A percentile compares a stretch with the other conserved stretches of the same genome.
phyloP scores from a whole-genome alignment of 768 basidiomycete genomes.

The Tricholoma flavovirens region DNA sequence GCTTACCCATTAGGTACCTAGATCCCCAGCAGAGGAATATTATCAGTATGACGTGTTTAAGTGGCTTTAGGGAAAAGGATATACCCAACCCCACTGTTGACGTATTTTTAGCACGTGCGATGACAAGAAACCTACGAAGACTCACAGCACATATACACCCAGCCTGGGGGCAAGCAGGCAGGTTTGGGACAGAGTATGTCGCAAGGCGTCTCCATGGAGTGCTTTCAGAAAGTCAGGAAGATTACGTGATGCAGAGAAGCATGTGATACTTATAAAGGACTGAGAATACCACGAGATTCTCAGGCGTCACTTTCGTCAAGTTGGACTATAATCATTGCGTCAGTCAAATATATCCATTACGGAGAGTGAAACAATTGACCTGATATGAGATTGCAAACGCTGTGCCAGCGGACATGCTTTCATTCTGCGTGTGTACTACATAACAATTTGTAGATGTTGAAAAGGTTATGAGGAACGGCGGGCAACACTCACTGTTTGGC shows the following conservation, averaged over 20 bases:
- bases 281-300: constrained; percentile 47
- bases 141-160: constrained; percentile 51
- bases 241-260: too few species aligned
- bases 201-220: constrained; percentile 47
- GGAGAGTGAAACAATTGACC: constrained; percentile 18
- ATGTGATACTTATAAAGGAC: constrained; percentile 40
- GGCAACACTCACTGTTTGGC: constrained; percentile 40
- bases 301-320: constrained; percentile 38
- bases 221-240: constrained; percentile 18
- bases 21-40: constrained; percentile 1
- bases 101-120: constrained; percentile 4
- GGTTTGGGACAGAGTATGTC: constrained; percentile 40
- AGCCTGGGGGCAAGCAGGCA: constrained; percentile 43
- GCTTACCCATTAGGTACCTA: constrained; percentile 37
- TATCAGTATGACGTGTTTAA: not conserved
- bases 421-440: constrained; percentile 48
- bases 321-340: constrained; percentile 31
- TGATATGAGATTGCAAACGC: constrained; percentile 52
- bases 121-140: not conserved
- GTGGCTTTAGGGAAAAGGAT: not conserved
- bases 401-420: constrained; percentile 45
- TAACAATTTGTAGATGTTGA: not conserved
- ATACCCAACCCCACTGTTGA: constrained; percentile 48
- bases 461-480: not conserved
- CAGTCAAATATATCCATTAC: not conserved